Percentiles rank a stretch among this genome's conserved stretches.
Evolutionary conservation across 306 rosid species (phyloP).

Genomic region (Prinsepia uniflora): DNA sequence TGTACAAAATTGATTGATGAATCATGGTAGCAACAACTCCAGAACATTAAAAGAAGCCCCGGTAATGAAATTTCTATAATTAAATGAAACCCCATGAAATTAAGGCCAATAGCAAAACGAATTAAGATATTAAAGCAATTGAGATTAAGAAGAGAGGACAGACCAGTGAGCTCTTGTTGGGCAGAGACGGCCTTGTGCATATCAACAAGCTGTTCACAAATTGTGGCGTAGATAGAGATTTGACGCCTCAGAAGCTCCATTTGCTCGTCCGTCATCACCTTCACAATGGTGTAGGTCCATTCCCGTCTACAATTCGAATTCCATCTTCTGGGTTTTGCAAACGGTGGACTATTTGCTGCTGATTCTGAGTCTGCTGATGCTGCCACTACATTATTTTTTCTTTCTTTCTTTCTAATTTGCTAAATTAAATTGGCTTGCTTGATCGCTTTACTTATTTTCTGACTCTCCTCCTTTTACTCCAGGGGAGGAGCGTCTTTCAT

Average conservation of each 20-base stretch:
- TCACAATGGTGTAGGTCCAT: slow-evolving; percentile 24
- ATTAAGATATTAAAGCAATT: background rate
- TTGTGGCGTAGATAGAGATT: slow-evolving; percentile 60
- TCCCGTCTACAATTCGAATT: slow-evolving; percentile 15
- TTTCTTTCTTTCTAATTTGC: background rate
- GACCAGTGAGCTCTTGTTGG: slow-evolving; percentile 61
- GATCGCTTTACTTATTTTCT: background rate
- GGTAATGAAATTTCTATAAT: background rate
- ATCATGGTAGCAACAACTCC: background rate
- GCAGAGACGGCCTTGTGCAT: slow-evolving; percentile 62
- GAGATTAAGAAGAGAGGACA: slow-evolving; percentile 6
- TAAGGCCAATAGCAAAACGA: background rate
- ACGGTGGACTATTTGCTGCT: slow-evolving; percentile 8
- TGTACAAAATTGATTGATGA: background rate
- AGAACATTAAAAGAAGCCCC: too few species aligned
- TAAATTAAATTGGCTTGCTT: background rate
- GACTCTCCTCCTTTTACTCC: background rate
- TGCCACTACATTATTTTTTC: slow-evolving; percentile 21
- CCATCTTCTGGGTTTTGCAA: slow-evolving; percentile 7
- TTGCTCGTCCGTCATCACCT: slow-evolving; percentile 80
- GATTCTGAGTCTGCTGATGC: slow-evolving; percentile 21
- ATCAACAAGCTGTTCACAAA: slow-evolving; percentile 63
- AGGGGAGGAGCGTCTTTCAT: too few species aligned
- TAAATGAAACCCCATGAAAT: background rate
- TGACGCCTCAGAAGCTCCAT: slow-evolving; percentile 59